Percentiles rank a stretch among this genome's conserved stretches.
Evolutionary conservation across 176 grass and related monocot species (phyloP).

Genomic region (Oropetium thomaeum): DNA sequence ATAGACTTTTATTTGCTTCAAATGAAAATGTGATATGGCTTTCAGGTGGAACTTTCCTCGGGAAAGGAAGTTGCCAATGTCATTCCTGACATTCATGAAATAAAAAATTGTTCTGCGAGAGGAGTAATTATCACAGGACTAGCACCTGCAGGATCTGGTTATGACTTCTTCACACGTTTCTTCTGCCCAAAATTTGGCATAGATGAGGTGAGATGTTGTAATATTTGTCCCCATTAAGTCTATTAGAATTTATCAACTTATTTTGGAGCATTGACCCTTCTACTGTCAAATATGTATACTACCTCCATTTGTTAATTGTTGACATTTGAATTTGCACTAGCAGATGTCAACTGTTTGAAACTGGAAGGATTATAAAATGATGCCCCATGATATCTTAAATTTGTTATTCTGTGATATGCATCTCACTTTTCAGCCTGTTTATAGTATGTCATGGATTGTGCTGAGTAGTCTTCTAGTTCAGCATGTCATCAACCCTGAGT

Average conservation of each 20-base stretch:
- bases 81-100: constrained; percentile 48
- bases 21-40: not conserved
- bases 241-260: not conserved
- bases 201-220: constrained; percentile 50
- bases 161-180: constrained; percentile 55
- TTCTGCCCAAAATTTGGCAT: constrained; percentile 49
- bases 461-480: not conserved
- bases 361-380: too few species aligned
- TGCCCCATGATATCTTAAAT: not conserved
- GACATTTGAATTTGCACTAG: too few species aligned
- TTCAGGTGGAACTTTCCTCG: constrained; percentile 68
- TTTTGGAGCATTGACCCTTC: not conserved
- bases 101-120: constrained; percentile 41
- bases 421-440: not conserved
- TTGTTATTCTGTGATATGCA: not conserved
- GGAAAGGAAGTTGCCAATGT: constrained; percentile 48
- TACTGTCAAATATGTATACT: not conserved
- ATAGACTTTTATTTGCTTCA: not conserved
- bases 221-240: not conserved
- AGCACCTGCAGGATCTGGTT: constrained; percentile 51
- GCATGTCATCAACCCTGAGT: not conserved
- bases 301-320: too few species aligned
- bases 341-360: too few species aligned
- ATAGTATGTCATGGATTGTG: not conserved
- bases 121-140: constrained; percentile 45